Base-by-base conservation (phyloP, 805 yeast species). In the Naumovozyma dairenensis region DNA sequence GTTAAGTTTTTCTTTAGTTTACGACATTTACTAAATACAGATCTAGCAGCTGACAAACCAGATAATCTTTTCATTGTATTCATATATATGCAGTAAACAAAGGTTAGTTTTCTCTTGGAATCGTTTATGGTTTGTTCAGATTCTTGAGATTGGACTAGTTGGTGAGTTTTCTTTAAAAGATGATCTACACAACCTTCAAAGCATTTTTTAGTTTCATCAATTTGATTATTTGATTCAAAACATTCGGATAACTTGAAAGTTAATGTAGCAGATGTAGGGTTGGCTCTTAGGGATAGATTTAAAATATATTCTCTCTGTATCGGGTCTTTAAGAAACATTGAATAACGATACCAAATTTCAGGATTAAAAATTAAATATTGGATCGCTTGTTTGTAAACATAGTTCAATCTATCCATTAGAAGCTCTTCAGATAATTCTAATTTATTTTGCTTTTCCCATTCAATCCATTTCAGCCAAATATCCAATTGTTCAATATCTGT, bases 381-480 rank as follows among this genome's bases (percentile, higher is more conserved):
- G 6, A 77, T 62, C 2, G 92, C 76, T 53, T 83, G 82, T 44
- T 71, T 71, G 54, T 72, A 84, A n/a, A 79, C 80, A 51, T 76
- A 82, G 22, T 69, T 69, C 10, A 86, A 65, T 49, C 97, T 69
- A 33, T 65, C 64, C 18, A 66, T 62, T 16, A 77, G 49, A 5
- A 57, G 48, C 8, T 67, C 72, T 17, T 70, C 73, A 5, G 68
- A 63, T 16, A 81, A 55, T 16, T 72, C 74, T 40, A 87, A 55
- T 29, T 77, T 79, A 54, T 92, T 87, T 28, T 64, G 61, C 43
- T 67, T 69, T 50, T 92, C 97, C 74, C 92, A 81, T 6, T 67
- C 67, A 21, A 86, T 69, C 95, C 96, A 84, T 12, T 65, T 60
- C 29, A 66, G 58, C 92, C 94, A 86, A 16, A 65, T 54, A 2